Evolutionary conservation across 2,329 filamentous ascomycete genomes (phyloP), one percentile per base, ranked within the genome.

Genomic region (Colletotrichum sp.): DNA sequence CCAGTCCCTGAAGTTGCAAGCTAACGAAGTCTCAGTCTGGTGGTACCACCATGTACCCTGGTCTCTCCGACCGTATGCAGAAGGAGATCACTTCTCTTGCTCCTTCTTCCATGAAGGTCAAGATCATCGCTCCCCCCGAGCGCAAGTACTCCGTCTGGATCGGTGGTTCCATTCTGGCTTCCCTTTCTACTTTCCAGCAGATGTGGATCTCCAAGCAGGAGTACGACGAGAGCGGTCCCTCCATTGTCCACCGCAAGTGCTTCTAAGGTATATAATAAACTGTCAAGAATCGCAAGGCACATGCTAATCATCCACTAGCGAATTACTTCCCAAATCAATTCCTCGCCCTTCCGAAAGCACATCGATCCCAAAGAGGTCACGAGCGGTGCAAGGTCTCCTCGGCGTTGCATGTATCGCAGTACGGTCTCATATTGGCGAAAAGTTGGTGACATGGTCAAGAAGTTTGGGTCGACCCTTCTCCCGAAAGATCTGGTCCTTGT

Each of bases 141-240:
- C 95, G 97, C 90, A 99, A 99, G 93, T 99, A 99, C 95, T 99
- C 97, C 80, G 97, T 99, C 92, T 99, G 97, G 97, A 99, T 99
- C 88, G 97, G 97, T 97, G 97, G 97, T 93, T 99, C 97, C 89
- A 99, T 99, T 91, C 91, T 99, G 86, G 97, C 97, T 83, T 99
- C 97, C 80, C 95, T 99, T 85, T 99, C 97, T 83, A 99, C 97
- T 89, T 99, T 99, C 96, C 97, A 99, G 93, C 97, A 99, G 92
- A 99, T 99, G 97, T 99, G 97, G 97, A 99, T 99, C 94, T 99
- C 97, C 85, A 99, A 99, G 96, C 97, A 99, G 92, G 96, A 99
- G 93, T 99, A 99, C 94, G 97, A 99, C 92, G 97, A 99, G 95
- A 97, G 94, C 89, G 96, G 96, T 90, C 97, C 96, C 84, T 98